Conservation (phyloP, 345 rosid genomes). For the Pugionium cornutum region DNA sequence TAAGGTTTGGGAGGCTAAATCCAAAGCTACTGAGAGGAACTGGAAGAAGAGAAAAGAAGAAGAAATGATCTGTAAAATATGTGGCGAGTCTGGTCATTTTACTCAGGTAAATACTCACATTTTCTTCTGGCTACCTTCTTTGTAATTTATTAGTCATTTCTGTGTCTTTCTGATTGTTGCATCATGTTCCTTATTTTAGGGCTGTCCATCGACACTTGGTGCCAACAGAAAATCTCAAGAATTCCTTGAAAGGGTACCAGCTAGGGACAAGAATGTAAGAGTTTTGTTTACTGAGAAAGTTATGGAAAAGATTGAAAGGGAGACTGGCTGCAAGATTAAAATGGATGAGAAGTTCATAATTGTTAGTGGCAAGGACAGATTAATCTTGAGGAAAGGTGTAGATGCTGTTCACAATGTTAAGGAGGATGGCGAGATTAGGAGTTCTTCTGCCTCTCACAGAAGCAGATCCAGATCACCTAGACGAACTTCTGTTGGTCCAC, state of each 20-base stretch:
- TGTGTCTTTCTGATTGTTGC: conserved; percentile 8
- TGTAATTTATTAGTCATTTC: background rate
- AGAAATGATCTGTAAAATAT: conserved; percentile 95
- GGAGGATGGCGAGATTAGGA: conserved; percentile 69
- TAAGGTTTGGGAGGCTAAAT: conserved; percentile 98
- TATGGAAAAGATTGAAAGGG: conserved; percentile 74
- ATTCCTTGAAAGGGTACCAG: conserved; percentile 89
- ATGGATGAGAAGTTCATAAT: conserved; percentile 92
- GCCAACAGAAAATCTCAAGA: conserved; percentile 92
- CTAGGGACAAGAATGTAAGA: conserved; percentile 75
- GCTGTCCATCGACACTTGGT: conserved; percentile 97
- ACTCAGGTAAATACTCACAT: conserved; percentile 64
- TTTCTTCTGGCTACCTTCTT: background rate
- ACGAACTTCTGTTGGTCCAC: conserved; percentile 60
- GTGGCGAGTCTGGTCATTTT: conserved; percentile 97
- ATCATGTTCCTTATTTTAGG: conserved; percentile 45
- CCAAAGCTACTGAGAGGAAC: conserved; percentile 96
- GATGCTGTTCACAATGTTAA: conserved; percentile 92
- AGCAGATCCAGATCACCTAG: conserved; percentile 93
- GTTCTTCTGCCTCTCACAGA: conserved; percentile 59
- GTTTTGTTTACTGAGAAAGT: conserved; percentile 79
- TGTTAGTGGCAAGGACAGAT: conserved; percentile 94
- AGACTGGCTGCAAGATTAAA: conserved; percentile 85
- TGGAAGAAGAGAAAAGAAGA: conserved; percentile 99
- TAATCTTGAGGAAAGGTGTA: conserved; percentile 86